Evolutionary conservation across 345 rosid species (phyloP), one percentile per base, ranked within the genome.

Genomic region (Pelargonium nanum): DNA sequence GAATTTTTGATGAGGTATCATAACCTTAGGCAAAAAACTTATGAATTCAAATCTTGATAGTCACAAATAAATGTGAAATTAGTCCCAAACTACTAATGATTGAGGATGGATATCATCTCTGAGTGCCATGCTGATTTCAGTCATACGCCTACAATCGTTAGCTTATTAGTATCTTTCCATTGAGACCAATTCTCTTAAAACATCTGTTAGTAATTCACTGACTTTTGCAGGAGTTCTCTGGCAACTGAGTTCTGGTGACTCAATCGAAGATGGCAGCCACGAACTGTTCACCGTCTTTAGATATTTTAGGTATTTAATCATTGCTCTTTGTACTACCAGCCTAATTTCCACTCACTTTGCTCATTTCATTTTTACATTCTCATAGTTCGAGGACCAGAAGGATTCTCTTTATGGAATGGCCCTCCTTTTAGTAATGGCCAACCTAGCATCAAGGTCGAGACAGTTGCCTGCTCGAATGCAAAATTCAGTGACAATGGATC

Each of bases 401-500:
- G 93, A 15, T 89, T 78, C 54, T 71, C 66, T 62, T 67, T 92
- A 30, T 92, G 96, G 99, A 79, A 74, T 66, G 99, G 96, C 6
- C 99, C 96, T 58, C 97, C 99, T 6, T 87, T 89, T 25, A 61
- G 44, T 57, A 79, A 80, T 30, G 72, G 72, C 64, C 81, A 84
- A 40, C 99, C 97, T 1, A 71, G 72, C 44, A 26, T 72, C 24
- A 87, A 84, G 77, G 78, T 83, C 13, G 94, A 82, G 24, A 77
- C 63, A 62, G 79, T 83, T 74, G 65, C 87, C 4, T 87, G 99
- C 71, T 77, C 66, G 48, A 82, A 53, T 63, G 81, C 86, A 0
- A 71, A 65, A 65, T 87, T 89, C 70, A 77, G 97, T 59, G 74
- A 79, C 22, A 96, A 93, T 67, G 97, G 97, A 24, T 85, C 92